Evolutionary conservation across 2,329 filamentous ascomycete genomes (phyloP).

Genomic region (Teratosphaeria viscida): DNA sequence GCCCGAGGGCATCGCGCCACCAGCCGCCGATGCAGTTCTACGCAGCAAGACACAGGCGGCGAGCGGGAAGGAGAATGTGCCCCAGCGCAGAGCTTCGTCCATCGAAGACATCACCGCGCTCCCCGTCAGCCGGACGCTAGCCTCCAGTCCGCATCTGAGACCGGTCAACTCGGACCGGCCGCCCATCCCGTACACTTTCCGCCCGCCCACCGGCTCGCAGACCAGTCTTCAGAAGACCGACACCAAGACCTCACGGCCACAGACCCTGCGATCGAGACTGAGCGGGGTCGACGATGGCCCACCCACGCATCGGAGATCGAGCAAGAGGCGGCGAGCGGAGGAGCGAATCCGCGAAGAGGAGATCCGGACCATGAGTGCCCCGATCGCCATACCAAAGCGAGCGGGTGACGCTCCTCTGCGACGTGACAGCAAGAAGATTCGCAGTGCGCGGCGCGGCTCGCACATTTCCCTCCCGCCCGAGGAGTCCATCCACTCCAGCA

Average conservation of each 20-base stretch:
- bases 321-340: slow-evolving; percentile 57
- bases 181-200: slow-evolving; percentile 36
- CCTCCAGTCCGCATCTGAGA: slow-evolving; percentile 39
- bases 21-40: not conserved
- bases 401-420: slow-evolving; percentile 36
- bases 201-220: slow-evolving; percentile 19
- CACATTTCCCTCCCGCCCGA: slow-evolving; percentile 65
- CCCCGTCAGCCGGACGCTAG: slow-evolving; percentile 28
- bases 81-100: slow-evolving; percentile 25
- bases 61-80: slow-evolving; percentile 15
- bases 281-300: slow-evolving; percentile 36
- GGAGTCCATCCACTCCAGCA: slow-evolving; percentile 64
- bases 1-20: not conserved
- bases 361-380: slow-evolving; percentile 71
- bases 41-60: slow-evolving; percentile 5
- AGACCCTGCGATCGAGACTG: slow-evolving; percentile 28
- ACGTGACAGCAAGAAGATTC: slow-evolving; percentile 56
- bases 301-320: slow-evolving; percentile 58
- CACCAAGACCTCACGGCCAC: slow-evolving; percentile 15
- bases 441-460: slow-evolving; percentile 41
- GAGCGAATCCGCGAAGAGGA: slow-evolving; percentile 75
- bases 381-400: slow-evolving; percentile 51
- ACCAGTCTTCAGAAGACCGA: slow-evolving; percentile 18
- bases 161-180: slow-evolving; percentile 30
- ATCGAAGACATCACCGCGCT: slow-evolving; percentile 39